Percentiles rank a stretch among this genome's conserved stretches.
These are phyloP conservation scores for Didymella exigua DNA, from an alignment of 2,329 filamentous ascomycete genomes.

Conservation along the genomic window DNA sequence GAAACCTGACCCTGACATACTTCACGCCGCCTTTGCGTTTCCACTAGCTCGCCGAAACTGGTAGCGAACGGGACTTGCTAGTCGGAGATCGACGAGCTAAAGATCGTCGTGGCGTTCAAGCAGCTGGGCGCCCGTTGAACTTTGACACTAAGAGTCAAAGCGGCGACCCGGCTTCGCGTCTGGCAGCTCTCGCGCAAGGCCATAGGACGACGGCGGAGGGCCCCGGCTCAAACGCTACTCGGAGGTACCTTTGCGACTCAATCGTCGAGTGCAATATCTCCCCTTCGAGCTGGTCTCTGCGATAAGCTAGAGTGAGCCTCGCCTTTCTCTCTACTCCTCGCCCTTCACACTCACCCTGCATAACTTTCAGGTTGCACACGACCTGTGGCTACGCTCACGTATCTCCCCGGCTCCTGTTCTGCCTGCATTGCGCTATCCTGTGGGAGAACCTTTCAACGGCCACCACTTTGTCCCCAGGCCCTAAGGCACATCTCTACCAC, in stretches of 20 bases:
- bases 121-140: conserved; percentile 39
- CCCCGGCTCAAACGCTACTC: conserved; percentile 23
- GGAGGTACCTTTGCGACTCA: conserved; percentile 25
- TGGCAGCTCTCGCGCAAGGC: conserved; percentile 26
- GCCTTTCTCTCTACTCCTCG: conserved; percentile 15
- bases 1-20: conserved; percentile 11
- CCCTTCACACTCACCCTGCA: conserved; percentile 18
- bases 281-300: conserved; percentile 20
- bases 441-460: conserved; percentile 20
- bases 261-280: conserved; percentile 22
- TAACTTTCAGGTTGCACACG: conserved; percentile 15
- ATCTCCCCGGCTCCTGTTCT: conserved; percentile 19
- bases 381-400: conserved; percentile 9
- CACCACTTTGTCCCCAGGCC: conserved; percentile 21
- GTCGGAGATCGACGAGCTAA: conserved; percentile 33
- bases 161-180: conserved; percentile 26
- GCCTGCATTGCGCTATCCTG: conserved; percentile 21
- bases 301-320: conserved; percentile 20
- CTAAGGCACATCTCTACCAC: conserved; percentile 21
- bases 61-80: conserved; percentile 31
- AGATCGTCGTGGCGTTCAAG: conserved; percentile 32
- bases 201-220: conserved; percentile 38
- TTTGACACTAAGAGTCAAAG: conserved; percentile 32
- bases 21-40: conserved; percentile 34
- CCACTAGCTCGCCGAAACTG: conserved; percentile 32